Evolutionary conservation across 768 basidiomycete species (phyloP), one percentile per base, ranked within the genome.

Genomic region (Strobilomyces confusus): DNA sequence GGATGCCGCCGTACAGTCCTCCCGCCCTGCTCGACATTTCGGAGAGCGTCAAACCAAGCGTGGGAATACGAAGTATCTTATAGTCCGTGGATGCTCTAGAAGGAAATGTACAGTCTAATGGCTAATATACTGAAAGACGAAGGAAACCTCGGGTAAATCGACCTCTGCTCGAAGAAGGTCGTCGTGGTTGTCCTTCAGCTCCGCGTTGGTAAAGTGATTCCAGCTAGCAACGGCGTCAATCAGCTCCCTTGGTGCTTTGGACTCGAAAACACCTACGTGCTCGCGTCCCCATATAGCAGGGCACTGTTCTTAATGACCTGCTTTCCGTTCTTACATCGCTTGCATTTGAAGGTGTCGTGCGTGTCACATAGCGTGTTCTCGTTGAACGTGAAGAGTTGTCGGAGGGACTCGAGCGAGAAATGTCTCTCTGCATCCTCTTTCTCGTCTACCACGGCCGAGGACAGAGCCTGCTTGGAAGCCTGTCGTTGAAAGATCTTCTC

Each of bases 401-500:
- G 79, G 26, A 99, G 81, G 17, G 88, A 77, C 62, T 98, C 93
- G 47, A 87, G 65, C 4, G 93, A 92, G 73, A 98, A 99, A 71
- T 98, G 95, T 9, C 95, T 86, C 61, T 95, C 95, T 0, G 91
- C 82, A 63, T 95, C 92, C 73, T 95, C 91, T 63, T 93, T 94
- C 70, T 95, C 93, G 63, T 99, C 95, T 19, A 99, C 95, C 3
- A 98, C 94, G n/a, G 93, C 93, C 1, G 94, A 94, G 0, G 97
- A 98, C 12, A 98, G 81, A 2, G 95, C 92, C 69, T 95, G 93
- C 70, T 99, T 99, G 59, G 86, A 89, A 14, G 89, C 93, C 72
- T 99, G 97, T 43, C 97, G 80, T 69, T 99, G 97, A 71, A 98
- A 98, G 58, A 98, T 97, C 77, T 98, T 98, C 73, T 98, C 95